Conservation (phyloP, 148 eudicot species). For the Amaranthus hypochondriacus region DNA sequence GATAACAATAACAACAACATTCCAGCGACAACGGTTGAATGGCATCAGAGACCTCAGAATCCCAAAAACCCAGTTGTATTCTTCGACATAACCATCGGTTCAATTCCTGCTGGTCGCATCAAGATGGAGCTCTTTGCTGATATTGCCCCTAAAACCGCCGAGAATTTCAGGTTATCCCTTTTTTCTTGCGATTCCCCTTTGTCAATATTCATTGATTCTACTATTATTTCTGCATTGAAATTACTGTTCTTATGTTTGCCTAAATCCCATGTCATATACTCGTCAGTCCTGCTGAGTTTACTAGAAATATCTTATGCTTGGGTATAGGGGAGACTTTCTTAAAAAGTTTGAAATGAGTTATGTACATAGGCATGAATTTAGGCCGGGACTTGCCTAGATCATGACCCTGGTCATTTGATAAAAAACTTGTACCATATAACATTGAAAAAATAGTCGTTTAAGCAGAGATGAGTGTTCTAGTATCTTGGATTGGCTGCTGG, state of each 20-base stretch:
- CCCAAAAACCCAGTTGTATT: conserved; percentile 71
- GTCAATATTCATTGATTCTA: background rate
- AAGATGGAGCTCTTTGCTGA: conserved; percentile 86
- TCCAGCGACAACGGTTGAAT: conserved; percentile 34
- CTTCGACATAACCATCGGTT: conserved; percentile 73
- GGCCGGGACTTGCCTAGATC: no score
- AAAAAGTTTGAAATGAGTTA: no score
- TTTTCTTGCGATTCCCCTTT: background rate
- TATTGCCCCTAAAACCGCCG: conserved; percentile 72
- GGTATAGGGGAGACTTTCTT: no score
- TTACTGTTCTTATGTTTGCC: background rate
- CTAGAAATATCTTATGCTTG: no score
- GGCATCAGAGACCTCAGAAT: conserved; percentile 69
- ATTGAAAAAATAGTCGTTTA: no score
- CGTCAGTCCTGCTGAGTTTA: no score
- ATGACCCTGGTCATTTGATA: no score
- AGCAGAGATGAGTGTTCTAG: no score
- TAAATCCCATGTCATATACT: background rate
- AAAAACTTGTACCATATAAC: no score
- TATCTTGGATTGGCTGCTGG: no score
- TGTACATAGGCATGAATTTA: no score
- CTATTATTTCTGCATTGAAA: background rate
- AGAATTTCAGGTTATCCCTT: conserved; percentile 60
- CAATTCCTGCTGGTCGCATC: conserved; percentile 72
- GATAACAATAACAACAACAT: conserved; percentile 3